These are phyloP conservation scores for Neofusicoccum sp. DNA, from an alignment of 2,329 filamentous ascomycete genomes.

Conservation along the genomic window DNA sequence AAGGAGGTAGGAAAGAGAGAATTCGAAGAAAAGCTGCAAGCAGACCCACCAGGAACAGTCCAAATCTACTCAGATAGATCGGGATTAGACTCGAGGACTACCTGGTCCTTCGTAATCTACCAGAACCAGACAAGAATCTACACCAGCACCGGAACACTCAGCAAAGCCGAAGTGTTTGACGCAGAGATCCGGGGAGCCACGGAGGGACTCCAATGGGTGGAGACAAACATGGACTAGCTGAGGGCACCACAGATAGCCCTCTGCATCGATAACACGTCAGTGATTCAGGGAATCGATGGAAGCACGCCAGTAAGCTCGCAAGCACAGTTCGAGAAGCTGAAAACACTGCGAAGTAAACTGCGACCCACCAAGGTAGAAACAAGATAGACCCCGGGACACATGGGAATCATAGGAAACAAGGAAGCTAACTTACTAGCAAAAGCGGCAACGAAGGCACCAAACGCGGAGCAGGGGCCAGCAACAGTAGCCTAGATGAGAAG, in stretches of 20 bases:
- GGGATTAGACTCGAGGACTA: not conserved
- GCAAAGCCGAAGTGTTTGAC: not conserved
- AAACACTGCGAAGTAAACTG: not conserved
- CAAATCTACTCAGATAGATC: conserved; percentile 1
- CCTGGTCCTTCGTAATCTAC: not conserved
- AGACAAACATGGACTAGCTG: not conserved
- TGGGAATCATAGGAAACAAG: not conserved
- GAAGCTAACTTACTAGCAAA: not conserved
- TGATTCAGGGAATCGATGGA: not conserved
- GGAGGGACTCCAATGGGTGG: not conserved
- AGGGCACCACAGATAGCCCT: not conserved
- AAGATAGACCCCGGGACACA: not conserved
- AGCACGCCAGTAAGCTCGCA: not conserved
- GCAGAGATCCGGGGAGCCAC: not conserved
- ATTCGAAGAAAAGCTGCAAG: not conserved
- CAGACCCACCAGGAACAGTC: not conserved
- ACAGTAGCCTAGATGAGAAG: not conserved
- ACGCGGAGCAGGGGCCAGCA: not conserved
- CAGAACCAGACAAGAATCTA: not conserved
- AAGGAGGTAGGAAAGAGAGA: not conserved
- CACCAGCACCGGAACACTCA: not conserved
- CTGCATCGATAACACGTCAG: not conserved
- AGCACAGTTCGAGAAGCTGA: not conserved
- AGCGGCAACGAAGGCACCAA: not conserved
- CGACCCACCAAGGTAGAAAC: not conserved